Evolutionary conservation across 2,329 filamentous ascomycete genomes (phyloP), one percentile per base, ranked within the genome.

Genomic region (Thielaviopsis ethacetica): DNA sequence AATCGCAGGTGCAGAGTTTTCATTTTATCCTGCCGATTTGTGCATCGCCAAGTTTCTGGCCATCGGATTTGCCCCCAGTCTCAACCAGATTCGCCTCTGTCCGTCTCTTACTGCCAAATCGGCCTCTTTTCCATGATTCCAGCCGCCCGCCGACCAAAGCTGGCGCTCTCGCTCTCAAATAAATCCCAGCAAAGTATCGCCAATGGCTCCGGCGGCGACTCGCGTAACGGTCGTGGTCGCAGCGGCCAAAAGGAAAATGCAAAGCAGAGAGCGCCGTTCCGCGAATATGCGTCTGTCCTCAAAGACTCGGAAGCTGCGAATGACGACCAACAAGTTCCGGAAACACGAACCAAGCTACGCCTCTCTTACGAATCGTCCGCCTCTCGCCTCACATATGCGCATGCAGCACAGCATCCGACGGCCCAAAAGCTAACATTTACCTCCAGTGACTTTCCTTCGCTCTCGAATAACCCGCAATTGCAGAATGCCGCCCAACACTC

Each of bases 401-500:
- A 49, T 21, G 44, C 44, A 49, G n/a, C n/a, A 49, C 44, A 49
- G n/a, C 7, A 49, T 49, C 19, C 44, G n/a, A 49, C 9, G 4
- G 13, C 19, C 38, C 30, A 17, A 47, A 26, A 27, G 30, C 54
- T 59, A 53, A 59, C 53, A n/a, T 44, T 52, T 50, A 21, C 34
- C 41, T 55, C 17, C 62, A 85, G 82, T 62, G 82, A 85, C 66
- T 85, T 85, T 58, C 82, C 82, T 9, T 83, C 81, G 22, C 69
- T 85, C 64, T 83, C 81, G 56, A 82, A 80, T 65, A 82, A 78
- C 63, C 72, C 79, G 52, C 78, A 80, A 65, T 68, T 81, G 51
- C 70, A 75, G 27, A 77, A 69, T 60, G 68, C 74, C 6, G 75
- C 67, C 53, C 75, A 75, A 62, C 70, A 74, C 15, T 77, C 77